A percentile compares a stretch with the other conserved stretches of the same genome.
Evolutionary conservation across 2,329 filamentous ascomycete species (phyloP).

Genomic region (Acrodontium crateriforme): DNA sequence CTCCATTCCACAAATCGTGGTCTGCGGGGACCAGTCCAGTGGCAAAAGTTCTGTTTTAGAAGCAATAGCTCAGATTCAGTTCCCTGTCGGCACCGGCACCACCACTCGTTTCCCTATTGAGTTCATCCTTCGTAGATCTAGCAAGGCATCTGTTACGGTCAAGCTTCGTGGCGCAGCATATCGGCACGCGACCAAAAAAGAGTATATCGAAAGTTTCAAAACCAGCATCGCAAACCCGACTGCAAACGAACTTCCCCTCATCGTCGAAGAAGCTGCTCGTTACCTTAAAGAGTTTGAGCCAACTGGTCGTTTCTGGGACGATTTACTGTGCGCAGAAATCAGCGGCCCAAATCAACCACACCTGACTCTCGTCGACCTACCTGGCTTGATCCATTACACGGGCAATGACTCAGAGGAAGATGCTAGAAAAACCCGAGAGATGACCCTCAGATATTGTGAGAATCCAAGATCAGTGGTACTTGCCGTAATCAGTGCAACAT

Average conservation of each 20-base stretch:
- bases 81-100: slow-evolving; percentile 23
- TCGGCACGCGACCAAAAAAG: too few relatives aligned
- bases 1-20: slow-evolving; percentile 25
- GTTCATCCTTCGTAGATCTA: background rate
- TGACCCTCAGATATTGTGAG: slow-evolving; percentile 25
- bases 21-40: slow-evolving; percentile 44
- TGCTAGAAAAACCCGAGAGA: slow-evolving; percentile 20
- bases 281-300: too few relatives aligned
- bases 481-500: slow-evolving; percentile 27
- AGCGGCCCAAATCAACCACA: slow-evolving; percentile 6
- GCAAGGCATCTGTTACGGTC: background rate
- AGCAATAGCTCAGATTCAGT: slow-evolving; percentile 45
- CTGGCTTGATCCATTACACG: slow-evolving; percentile 15
- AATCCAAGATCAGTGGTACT: slow-evolving; percentile 27
- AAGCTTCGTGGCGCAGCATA: too few relatives aligned
- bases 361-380: slow-evolving; percentile 13
- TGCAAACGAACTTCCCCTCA: too few relatives aligned
- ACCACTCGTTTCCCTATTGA: background rate
- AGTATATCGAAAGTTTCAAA: slow-evolving; percentile 1
- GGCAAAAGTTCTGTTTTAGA: slow-evolving; percentile 49
- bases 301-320: slow-evolving; percentile 6
- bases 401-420: slow-evolving; percentile 22
- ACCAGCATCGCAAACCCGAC: too few relatives aligned
- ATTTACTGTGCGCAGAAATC: slow-evolving; percentile 9
- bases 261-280: too few relatives aligned